These are phyloP conservation scores for Aspergillus brunneoviolaceus DNA, from an alignment of 2,329 filamentous ascomycete species.

Conservation along the genomic window DNA sequence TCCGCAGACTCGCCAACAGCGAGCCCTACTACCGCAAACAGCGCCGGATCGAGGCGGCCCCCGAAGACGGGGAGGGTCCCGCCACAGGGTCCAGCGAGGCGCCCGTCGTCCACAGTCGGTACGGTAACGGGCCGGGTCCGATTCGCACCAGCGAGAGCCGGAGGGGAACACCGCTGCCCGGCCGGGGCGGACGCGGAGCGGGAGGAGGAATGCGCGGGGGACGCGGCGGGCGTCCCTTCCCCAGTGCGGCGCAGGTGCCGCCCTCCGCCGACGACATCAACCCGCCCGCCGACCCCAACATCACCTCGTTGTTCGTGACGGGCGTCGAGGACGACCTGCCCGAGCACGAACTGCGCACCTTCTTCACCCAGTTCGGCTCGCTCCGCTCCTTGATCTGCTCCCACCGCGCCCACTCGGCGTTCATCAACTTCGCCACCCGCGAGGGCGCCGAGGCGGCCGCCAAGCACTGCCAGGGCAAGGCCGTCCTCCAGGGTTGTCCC, in stretches of 20 bases:
- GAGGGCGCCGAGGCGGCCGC: constrained; percentile 84
- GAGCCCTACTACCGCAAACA: constrained; percentile 95
- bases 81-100: constrained; percentile 41
- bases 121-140: constrained; percentile 56
- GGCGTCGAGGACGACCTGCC: constrained; percentile 95
- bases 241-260: constrained; percentile 70
- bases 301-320: constrained; percentile 92
- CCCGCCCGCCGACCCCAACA: constrained; percentile 77
- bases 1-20: constrained; percentile 81
- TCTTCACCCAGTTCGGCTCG: constrained; percentile 85
- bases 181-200: constrained; percentile 45
- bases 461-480: constrained; percentile 78
- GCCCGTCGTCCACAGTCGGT: constrained; percentile 41
- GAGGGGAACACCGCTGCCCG: constrained; percentile 38
- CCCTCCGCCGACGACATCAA: constrained; percentile 81
- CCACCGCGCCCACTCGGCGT: constrained; percentile 95
- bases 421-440: constrained; percentile 87
- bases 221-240: constrained; percentile 60
- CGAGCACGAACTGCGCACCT: constrained; percentile 84
- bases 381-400: constrained; percentile 93
- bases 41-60: constrained; percentile 65
- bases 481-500: constrained; percentile 87
- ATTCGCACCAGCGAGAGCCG: constrained; percentile 70
- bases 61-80: constrained; percentile 41
- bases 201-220: constrained; percentile 41